A percentile compares a stretch with the other conserved stretches of the same genome.
phyloP scores from a whole-genome alignment of 2,329 filamentous ascomycete species.

The Didymella keratinophila region DNA sequence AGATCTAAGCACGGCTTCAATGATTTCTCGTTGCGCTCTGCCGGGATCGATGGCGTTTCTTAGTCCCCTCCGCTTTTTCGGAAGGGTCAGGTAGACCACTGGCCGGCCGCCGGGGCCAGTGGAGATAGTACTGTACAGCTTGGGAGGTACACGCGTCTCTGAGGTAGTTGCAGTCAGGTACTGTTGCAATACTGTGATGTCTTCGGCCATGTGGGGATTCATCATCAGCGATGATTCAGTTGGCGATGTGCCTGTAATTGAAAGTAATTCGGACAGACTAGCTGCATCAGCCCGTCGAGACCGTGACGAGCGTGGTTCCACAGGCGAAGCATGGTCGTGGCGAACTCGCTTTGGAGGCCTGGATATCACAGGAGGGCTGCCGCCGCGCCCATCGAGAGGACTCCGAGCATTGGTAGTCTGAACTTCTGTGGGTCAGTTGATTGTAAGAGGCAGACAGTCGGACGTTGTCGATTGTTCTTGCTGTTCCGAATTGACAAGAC shows the following conservation, averaged over 20 bases:
- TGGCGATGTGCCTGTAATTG: conserved; percentile 20
- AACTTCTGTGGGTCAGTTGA: not conserved
- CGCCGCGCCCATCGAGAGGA: not conserved
- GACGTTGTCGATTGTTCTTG: too few species aligned
- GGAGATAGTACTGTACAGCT: conserved; percentile 25
- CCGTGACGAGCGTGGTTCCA: not conserved
- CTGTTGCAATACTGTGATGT: conserved; percentile 30
- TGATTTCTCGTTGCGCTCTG: conserved; percentile 26
- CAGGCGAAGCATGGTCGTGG: not conserved
- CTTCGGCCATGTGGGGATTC: conserved; percentile 33
- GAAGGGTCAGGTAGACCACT: conserved; percentile 32
- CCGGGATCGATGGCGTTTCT: conserved; percentile 24
- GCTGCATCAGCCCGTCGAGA: not conserved
- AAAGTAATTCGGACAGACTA: conserved; percentile 10
- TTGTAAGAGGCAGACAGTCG: not conserved
- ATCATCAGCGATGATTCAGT: conserved; percentile 32
- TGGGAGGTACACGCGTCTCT: not conserved
- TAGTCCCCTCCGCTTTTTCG: conserved; percentile 25
- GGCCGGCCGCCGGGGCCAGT: conserved; percentile 22
- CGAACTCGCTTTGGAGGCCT: not conserved
- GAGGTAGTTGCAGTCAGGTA: conserved; percentile 23
- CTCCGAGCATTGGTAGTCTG: not conserved
- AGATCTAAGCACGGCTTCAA: conserved; percentile 27
- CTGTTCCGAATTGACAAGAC: too few species aligned
- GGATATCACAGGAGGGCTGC: not conserved